Conservation (phyloP, 2,329 filamentous ascomycete genomes). For the Eutypa lata region DNA sequence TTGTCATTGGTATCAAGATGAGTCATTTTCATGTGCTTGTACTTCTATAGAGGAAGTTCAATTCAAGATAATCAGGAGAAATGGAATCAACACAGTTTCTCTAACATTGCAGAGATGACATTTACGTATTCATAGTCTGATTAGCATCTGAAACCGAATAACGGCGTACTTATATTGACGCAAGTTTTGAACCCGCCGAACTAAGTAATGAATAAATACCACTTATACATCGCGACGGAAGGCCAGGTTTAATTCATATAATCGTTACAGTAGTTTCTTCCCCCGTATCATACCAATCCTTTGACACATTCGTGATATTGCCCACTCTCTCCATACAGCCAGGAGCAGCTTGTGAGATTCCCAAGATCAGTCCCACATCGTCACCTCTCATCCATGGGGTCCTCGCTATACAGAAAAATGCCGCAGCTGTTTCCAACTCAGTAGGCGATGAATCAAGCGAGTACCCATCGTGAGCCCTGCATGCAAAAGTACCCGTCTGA, state of each 20-base stretch:
- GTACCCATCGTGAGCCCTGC: constrained; percentile 6
- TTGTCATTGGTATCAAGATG: no score
- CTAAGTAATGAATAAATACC: no score
- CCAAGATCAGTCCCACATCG: constrained; percentile 11
- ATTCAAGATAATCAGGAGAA: no score
- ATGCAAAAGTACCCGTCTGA: constrained; percentile 2
- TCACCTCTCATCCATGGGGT: constrained; percentile 5
- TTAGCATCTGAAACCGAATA: no score
- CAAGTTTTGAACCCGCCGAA: no score
- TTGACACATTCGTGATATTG: constrained; percentile 6
- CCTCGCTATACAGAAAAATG: constrained; percentile 10
- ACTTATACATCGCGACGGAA: no score
- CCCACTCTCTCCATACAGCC: constrained; percentile 12
- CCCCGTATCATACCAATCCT: constrained; percentile 11
- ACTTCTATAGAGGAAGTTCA: no score
- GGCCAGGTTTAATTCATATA: constrained; percentile 4
- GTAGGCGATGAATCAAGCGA: not conserved
- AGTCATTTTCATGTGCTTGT: no score
- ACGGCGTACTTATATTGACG: no score
- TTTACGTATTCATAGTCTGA: no score
- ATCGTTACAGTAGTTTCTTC: constrained; percentile 10
- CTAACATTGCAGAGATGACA: no score
- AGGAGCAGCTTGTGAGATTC: constrained; percentile 8
- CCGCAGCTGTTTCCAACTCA: constrained; percentile 5
- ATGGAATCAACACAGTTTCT: no score